Percentiles rank a stretch among this genome's conserved stretches.
These are phyloP conservation scores for Phaeotremella fagi DNA, from an alignment of 768 basidiomycete species.

Conservation along the genomic window DNA sequence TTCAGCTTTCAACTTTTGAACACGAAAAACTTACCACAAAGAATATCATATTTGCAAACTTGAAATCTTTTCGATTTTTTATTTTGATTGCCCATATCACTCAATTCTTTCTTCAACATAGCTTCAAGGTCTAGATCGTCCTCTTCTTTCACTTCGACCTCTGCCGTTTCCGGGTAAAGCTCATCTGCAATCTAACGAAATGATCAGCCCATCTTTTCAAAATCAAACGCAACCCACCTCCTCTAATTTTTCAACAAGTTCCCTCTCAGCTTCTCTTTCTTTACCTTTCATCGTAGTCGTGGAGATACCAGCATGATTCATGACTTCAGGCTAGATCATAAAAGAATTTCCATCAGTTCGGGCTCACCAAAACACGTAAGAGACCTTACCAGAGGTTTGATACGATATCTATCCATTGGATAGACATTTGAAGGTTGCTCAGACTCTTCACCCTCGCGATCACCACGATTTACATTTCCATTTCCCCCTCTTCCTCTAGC, in stretches of 20 bases:
- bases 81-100: slow-evolving; percentile 13
- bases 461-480: slow-evolving; percentile 4
- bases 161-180: slow-evolving; percentile 34
- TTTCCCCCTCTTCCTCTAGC: slow-evolving; percentile 5
- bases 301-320: slow-evolving; percentile 28
- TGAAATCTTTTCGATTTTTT: slow-evolving; percentile 36
- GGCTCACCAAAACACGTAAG: neutral
- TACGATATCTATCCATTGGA: slow-evolving; percentile 28
- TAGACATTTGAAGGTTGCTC: slow-evolving; percentile 5
- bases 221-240: slow-evolving; percentile 5
- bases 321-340: slow-evolving; percentile 21
- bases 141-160: slow-evolving; percentile 7
- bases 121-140: slow-evolving; percentile 31
- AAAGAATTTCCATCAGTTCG: slow-evolving; percentile 1
- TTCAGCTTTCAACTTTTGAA: neutral
- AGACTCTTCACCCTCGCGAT: neutral
- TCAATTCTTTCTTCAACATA: slow-evolving; percentile 32
- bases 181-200: slow-evolving; percentile 27
- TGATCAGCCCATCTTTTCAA: neutral
- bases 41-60: slow-evolving; percentile 32
- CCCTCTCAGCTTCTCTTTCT: slow-evolving; percentile 33
- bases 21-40: slow-evolving; percentile 25
- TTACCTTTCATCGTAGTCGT: slow-evolving; percentile 30
- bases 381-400: slow-evolving; percentile 20
- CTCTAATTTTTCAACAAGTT: slow-evolving; percentile 36